Base-by-base conservation (phyloP, 257 asterid species). In the Orobanche coerulescens region DNA sequence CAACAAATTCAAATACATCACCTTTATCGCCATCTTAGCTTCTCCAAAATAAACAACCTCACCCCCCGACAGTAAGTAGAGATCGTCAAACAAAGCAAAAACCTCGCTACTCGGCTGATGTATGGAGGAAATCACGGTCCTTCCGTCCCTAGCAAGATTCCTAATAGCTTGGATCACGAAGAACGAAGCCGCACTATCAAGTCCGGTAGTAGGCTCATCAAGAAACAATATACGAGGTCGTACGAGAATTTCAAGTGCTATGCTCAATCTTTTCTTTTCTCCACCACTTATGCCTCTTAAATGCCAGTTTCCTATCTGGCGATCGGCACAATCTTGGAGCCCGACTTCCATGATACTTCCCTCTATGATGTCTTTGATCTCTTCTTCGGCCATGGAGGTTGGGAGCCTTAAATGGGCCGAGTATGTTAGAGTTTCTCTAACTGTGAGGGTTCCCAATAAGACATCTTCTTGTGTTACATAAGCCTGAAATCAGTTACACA, bases 61-160 rank as follows among this genome's bases (percentile, higher is more conserved):
- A 10, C 98, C 98, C 0, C 95, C 95, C 14, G 98, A 93, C 0
- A 93, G 71, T 31, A 93, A 62, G 69, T 68, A 93, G 6, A 93
- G 95, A 52, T 93, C 98, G 40, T 93, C 98, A 72, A 93, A 93
- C 57, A 86, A 65, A 0, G 98, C 85, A 3, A 88, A 93, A 2
- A 93, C 98, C 68, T 92, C 98, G 62, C 98, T 82, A 48, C 98
- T 92, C 2, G 98, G 98, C 59, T 92, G 98, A 71, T 93, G 98
- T 30, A 93, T 83, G 0, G 98, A 93, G 1, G 98, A 88, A 43
- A 93, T 76, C 44, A 93, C 95, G 0, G 98, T 93, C 65, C 98
- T 79, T 25, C 95, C 98, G 75, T 93, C 98, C 0, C 95, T 72
- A 0, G 97, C 84, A 3, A 93, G 86, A 62, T 82, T 93, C 68